phyloP scores from a whole-genome alignment of 441 rosid species.

The Corymbia citriodora region DNA sequence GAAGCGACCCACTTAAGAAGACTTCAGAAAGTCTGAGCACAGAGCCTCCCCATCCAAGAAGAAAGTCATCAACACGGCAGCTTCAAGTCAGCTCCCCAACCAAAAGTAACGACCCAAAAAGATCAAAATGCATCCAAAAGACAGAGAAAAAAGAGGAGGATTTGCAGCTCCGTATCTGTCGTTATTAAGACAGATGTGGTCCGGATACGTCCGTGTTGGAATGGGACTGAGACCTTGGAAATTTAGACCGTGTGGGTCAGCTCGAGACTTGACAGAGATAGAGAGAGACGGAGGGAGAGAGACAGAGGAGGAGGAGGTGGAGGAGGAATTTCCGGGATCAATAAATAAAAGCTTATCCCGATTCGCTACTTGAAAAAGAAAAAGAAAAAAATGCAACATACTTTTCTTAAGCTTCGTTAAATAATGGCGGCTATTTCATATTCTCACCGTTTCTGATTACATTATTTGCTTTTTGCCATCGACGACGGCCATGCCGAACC shows the following conservation, averaged over 20 bases:
- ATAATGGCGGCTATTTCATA: background rate
- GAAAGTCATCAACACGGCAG: background rate
- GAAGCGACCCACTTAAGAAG: background rate
- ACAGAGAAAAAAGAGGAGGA: background rate
- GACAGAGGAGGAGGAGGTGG: background rate
- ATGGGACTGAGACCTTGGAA: background rate
- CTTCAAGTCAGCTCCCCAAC: background rate
- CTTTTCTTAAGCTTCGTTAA: background rate
- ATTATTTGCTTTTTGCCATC: background rate
- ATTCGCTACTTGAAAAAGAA: background rate
- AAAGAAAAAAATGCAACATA: background rate
- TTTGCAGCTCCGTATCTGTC: background rate
- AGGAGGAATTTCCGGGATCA: background rate
- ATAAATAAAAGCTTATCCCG: background rate
- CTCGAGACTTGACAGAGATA: background rate
- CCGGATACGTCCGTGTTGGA: background rate
- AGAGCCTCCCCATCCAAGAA: background rate
- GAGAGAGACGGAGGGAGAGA: background rate
- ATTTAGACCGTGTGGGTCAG: background rate
- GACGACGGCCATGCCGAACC: background rate
- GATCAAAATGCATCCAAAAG: background rate
- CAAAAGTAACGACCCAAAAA: background rate
- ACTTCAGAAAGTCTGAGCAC: background rate
- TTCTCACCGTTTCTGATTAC: background rate
- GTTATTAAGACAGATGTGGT: background rate